Evolutionary conservation across 2,329 filamentous ascomycete genomes (phyloP).

Genomic region (Fusarium proliferatum): DNA sequence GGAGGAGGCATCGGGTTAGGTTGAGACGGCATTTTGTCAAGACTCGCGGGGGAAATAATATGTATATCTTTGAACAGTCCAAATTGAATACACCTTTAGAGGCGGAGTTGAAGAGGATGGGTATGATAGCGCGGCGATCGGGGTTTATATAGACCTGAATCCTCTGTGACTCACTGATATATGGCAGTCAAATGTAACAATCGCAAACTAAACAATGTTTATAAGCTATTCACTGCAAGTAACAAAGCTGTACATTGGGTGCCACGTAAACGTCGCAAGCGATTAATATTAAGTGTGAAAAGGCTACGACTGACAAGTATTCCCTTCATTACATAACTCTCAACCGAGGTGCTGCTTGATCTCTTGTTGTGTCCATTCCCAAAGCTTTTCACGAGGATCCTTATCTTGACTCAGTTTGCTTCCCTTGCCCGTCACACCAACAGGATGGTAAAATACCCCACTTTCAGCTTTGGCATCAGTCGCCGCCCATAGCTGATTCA

Average conservation of each 20-base stretch:
- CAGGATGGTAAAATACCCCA: conserved; percentile 6
- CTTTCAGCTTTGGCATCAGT: background rate
- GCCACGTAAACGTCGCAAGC: fast-evolving
- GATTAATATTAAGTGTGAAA: background rate
- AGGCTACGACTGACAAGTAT: background rate
- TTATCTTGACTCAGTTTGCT: background rate
- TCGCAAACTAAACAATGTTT: fast-evolving
- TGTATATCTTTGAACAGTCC: fast-evolving
- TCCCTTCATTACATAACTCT: fast-evolving
- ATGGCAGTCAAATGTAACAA: fast-evolving
- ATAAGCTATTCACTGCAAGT: fast-evolving
- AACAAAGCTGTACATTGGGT: fast-evolving
- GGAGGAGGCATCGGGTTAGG: background rate
- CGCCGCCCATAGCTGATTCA: conserved; percentile 3
- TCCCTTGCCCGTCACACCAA: conserved; percentile 5
- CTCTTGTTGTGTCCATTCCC: conserved; percentile 12
- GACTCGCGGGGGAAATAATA: fast-evolving
- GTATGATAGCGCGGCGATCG: fast-evolving
- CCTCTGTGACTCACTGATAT: background rate
- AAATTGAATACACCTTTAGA: fast-evolving
- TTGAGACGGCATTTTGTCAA: background rate
- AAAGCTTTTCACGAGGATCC: background rate
- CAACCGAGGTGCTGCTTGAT: background rate
- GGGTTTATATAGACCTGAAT: background rate
- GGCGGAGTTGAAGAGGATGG: fast-evolving